Percentiles rank a stretch among this genome's conserved stretches.
phyloP scores from a whole-genome alignment of 345 rosid genomes.

The Durio zibethinus region DNA sequence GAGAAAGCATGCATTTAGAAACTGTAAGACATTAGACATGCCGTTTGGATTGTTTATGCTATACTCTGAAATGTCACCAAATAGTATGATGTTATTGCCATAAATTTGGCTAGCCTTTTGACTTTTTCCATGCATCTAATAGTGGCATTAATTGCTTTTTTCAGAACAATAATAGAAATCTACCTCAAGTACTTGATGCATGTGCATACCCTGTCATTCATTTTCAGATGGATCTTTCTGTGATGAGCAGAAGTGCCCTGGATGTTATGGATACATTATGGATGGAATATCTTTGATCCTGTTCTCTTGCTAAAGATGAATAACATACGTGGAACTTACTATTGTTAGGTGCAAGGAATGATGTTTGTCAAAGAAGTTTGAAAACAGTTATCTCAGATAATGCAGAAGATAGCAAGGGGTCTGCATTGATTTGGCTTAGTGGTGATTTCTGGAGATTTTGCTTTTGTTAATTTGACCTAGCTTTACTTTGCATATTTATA shows the following conservation, averaged over 20 bases:
- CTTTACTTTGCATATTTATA: background rate
- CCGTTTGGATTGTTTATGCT: background rate
- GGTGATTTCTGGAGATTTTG: background rate
- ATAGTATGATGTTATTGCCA: background rate
- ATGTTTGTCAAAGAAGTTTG: constrained; percentile 83
- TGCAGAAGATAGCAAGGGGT: constrained; percentile 87
- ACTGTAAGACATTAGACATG: background rate
- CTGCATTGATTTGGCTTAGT: constrained; percentile 21
- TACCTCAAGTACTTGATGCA: background rate
- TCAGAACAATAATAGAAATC: background rate
- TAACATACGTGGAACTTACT: background rate
- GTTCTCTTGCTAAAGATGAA: background rate
- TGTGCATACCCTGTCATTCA: background rate
- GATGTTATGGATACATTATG: background rate
- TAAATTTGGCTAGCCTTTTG: background rate
- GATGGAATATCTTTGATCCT: no score
- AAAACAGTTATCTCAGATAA: constrained; percentile 81
- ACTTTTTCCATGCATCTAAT: background rate
- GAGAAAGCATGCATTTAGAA: constrained; percentile 9
- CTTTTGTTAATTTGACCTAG: background rate
- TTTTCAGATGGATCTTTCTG: constrained; percentile 1
- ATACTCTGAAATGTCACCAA: background rate
- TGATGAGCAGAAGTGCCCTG: background rate
- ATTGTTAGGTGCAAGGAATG: constrained; percentile 87
- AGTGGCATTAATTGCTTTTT: background rate